phyloP scores from a whole-genome alignment of 139 green algal genomes.

The Limnomonas spitsbergensis region DNA sequence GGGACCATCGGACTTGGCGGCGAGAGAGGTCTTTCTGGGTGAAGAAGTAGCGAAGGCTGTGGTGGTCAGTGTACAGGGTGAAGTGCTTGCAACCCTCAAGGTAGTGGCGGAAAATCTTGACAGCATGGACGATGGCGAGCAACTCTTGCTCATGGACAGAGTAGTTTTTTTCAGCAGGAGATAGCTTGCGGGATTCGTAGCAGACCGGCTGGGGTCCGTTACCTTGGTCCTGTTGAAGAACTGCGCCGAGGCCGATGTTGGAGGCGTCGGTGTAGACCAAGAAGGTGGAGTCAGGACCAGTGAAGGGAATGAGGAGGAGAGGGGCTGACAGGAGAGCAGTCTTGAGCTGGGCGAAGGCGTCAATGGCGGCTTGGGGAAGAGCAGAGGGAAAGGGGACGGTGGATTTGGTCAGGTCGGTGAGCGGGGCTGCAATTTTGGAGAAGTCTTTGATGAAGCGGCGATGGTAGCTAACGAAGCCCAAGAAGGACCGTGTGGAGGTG shows the following conservation, averaged over 20 bases:
- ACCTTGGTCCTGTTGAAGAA: slow-evolving; percentile 32
- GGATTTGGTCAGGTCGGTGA: slow-evolving; percentile 2
- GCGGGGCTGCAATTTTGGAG: background rate
- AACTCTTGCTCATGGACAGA: slow-evolving; percentile 41
- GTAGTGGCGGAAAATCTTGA: slow-evolving; percentile 42
- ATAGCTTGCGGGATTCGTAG: slow-evolving; percentile 38
- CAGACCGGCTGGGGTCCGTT: slow-evolving; percentile 20
- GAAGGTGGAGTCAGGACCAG: slow-evolving; percentile 3
- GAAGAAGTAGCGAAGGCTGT: slow-evolving; percentile 31
- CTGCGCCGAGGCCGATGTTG: slow-evolving; percentile 27
- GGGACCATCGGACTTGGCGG: slow-evolving; percentile 35
- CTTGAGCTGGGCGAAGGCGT: background rate
- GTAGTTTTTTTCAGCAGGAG: slow-evolving; percentile 42
- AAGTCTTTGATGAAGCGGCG: slow-evolving; percentile 2
- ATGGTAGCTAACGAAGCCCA: slow-evolving; percentile 7
- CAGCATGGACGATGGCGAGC: slow-evolving; percentile 35
- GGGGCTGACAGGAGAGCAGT: background rate
- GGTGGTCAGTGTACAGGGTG: slow-evolving; percentile 31
- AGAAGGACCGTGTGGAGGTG: slow-evolving; percentile 6
- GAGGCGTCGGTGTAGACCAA: slow-evolving; percentile 35
- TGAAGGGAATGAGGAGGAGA: slow-evolving; percentile 1
- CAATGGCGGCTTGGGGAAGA: background rate
- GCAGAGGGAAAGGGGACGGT: background rate
- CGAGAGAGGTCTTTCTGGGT: slow-evolving; percentile 29
- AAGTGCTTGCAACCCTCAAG: slow-evolving; percentile 28